Base-by-base conservation (phyloP, 1,284 basidiomycete genomes). In the Heterobasidion irregulare region DNA sequence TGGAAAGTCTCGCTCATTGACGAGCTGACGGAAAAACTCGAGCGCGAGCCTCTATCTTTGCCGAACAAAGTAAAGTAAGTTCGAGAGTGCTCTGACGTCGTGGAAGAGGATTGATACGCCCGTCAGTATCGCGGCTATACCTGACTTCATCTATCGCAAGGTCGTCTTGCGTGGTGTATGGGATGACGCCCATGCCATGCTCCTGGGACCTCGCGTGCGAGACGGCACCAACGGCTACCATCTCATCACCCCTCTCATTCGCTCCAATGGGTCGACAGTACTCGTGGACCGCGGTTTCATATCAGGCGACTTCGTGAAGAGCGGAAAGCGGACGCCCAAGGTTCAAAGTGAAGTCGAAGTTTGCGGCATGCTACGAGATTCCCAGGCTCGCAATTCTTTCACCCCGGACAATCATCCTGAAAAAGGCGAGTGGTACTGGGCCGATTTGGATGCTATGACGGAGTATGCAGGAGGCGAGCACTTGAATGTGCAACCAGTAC, bases 1-100 rank as follows among this genome's bases (percentile, higher is more conserved):
- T 99, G 97, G 97, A 99, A 99, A 71, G 76, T 98, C 35, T 81
- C 83, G 53, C 77, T 99, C 57, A 98, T 99, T 61, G 92, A 98
- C 61, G 93, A 98, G 66, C 77, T 99, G 47, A 91, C 98, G 66
- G 85, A 92, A 69, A 98, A 98, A 72, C 74, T 98, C 33, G 79
- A 87, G 58, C 79, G 88, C 34, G 82, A 84, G 38, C 90, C 97
- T 0, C 80, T 99, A 57, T 67, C 75, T 26, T 74, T 99, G 26
- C 96, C 96, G 1, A 78, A 77, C 46, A 83, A 83, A 68, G 86
- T 99, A 74, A 96, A 98, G 94, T 97, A 70, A 64, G 87, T 67
- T 35, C 6, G 26, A 41, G 41, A n/a, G 44, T 53, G 45, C 41
- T 15, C 26, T 44, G 48, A 45, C 5, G 43, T 5, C 26, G 18